These are phyloP conservation scores for Aspergillus thermomutatus DNA, from an alignment of 2,329 filamentous ascomycete genomes.

Conservation along the genomic window DNA sequence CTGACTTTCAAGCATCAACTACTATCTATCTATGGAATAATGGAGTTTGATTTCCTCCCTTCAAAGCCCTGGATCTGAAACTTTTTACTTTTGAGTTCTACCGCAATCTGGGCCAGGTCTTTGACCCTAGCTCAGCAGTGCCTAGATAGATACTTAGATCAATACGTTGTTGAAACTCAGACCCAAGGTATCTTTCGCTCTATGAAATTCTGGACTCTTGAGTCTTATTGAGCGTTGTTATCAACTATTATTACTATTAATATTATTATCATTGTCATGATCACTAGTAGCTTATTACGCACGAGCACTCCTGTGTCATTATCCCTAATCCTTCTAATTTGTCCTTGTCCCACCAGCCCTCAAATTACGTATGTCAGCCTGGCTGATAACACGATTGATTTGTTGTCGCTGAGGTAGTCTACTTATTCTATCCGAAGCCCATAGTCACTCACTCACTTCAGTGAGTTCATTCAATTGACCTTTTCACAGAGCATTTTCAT, in stretches of 20 bases:
- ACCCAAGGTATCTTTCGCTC: not conserved
- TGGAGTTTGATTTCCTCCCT: too few relatives aligned
- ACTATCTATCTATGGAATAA: too few relatives aligned
- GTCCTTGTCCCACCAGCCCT: not conserved
- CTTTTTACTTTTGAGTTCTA: not conserved
- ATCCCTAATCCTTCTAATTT: not conserved
- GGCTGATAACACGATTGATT: not conserved
- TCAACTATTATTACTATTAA: too few relatives aligned
- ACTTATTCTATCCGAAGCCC: not conserved
- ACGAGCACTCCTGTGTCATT: not conserved
- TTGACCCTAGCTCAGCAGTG: not conserved
- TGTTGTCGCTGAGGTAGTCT: not conserved
- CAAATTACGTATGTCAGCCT: not conserved
- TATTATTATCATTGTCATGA: too few relatives aligned
- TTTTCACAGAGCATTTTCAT: not conserved
- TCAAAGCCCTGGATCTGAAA: not conserved
- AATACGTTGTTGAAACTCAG: not conserved
- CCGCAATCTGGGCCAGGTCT: not conserved
- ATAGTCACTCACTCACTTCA: not conserved
- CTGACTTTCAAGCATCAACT: not conserved
- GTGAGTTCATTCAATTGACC: not conserved
- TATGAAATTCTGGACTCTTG: too few relatives aligned
- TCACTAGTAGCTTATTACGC: too few relatives aligned
- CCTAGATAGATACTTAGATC: too few relatives aligned
- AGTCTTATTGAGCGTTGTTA: not conserved